Conservation (phyloP, 2,329 filamentous ascomycete genomes). For the Fusarium globosum region DNA sequence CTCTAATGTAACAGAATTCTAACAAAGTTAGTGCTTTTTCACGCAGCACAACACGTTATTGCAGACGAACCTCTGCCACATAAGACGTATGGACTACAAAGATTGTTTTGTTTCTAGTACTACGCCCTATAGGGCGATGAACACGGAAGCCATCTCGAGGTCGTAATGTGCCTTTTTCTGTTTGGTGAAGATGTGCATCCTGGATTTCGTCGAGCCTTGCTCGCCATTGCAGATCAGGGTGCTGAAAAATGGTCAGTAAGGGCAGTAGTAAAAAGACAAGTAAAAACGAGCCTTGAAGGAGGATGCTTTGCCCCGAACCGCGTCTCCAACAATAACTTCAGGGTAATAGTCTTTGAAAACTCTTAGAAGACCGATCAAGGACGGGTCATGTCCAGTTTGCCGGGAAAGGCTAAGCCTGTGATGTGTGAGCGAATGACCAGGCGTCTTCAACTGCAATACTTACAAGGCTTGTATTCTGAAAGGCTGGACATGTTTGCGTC, state of each 20-base stretch:
- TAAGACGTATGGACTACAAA: conserved; percentile 80
- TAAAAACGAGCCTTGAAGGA: conserved; percentile 64
- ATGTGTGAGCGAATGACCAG: background rate
- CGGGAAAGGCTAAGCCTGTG: conserved; percentile 66
- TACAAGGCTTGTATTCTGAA: conserved; percentile 83
- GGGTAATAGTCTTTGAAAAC: conserved; percentile 94
- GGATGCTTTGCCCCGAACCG: conserved; percentile 68
- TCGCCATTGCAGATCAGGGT: conserved; percentile 82
- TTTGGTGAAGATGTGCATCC: conserved; percentile 63
- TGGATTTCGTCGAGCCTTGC: conserved; percentile 75
- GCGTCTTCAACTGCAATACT: conserved; percentile 41
- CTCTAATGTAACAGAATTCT: conserved; percentile 76
- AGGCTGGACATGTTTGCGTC: conserved; percentile 84
- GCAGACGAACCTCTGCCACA: conserved; percentile 69
- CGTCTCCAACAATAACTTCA: conserved; percentile 83
- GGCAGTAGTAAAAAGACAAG: background rate
- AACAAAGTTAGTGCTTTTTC: conserved; percentile 22
- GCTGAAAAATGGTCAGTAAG: conserved; percentile 54
- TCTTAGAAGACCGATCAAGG: conserved; percentile 77
- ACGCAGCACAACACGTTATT: background rate
- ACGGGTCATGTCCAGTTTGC: conserved; percentile 76
- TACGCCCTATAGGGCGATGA: conserved; percentile 56
- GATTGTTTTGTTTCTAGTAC: conserved; percentile 56
- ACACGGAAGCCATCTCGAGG: conserved; percentile 70
- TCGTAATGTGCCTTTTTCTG: conserved; percentile 50